Conservation (phyloP, 108 stramenopile species). For the Aureococcus anophagefferens region DNA sequence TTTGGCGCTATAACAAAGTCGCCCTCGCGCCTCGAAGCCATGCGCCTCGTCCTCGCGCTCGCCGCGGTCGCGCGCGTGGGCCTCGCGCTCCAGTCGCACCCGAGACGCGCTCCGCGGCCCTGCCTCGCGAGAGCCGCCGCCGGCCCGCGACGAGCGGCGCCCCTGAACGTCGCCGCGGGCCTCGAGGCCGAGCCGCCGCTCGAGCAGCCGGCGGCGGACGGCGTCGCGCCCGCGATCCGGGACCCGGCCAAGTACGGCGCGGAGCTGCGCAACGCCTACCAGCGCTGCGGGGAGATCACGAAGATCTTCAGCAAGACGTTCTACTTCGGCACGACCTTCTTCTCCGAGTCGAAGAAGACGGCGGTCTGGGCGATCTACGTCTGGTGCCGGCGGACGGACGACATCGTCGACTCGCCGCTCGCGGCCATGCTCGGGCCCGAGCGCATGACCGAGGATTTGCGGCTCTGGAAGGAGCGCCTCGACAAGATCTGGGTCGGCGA, state of each 20-base stretch:
- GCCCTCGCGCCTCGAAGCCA: too few relatives aligned
- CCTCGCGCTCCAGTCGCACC: too few relatives aligned
- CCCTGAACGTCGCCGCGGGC: too few relatives aligned
- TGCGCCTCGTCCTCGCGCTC: too few relatives aligned
- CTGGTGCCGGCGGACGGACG: conserved; percentile 94
- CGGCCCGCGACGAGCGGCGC: too few relatives aligned
- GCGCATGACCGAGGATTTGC: conserved; percentile 61
- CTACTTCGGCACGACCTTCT: conserved; percentile 77
- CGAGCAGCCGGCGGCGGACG: too few relatives aligned
- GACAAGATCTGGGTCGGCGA: conserved; percentile 47
- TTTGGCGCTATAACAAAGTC: too few relatives aligned
- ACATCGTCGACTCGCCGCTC: conserved; percentile 88
- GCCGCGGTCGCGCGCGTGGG: too few relatives aligned
- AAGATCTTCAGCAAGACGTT: conserved; percentile 90
- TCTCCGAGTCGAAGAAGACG: conserved; percentile 50
- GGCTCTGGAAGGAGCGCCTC: conserved; percentile 66
- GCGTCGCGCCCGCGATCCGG: too few relatives aligned
- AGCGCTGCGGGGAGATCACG: conserved; percentile 90
- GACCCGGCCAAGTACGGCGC: not conserved
- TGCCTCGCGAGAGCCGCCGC: too few relatives aligned
- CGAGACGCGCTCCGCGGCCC: too few relatives aligned
- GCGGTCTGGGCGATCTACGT: conserved; percentile 94
- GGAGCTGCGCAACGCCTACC: conserved; percentile 57
- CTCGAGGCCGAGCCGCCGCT: too few relatives aligned
- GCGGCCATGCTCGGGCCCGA: conserved; percentile 47